Conservation (phyloP, 306 rosid species). For the Notholithocarpus densiflorus region DNA sequence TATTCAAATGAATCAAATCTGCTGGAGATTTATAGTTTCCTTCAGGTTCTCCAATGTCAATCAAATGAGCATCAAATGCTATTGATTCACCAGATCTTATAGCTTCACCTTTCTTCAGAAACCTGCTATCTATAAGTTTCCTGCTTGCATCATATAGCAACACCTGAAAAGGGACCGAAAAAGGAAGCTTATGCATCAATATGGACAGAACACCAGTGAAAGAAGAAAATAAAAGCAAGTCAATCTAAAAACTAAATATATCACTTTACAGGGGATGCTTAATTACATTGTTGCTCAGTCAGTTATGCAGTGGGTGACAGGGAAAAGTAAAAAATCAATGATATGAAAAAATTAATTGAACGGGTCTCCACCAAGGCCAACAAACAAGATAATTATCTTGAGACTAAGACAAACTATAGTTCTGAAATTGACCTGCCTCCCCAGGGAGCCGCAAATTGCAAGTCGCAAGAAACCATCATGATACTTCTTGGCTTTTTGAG, state of each 20-base stretch:
- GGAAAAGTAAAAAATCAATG: slow-evolving; percentile 8
- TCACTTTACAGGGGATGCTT: slow-evolving; percentile 3
- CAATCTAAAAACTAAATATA: background rate
- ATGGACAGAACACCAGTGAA: background rate
- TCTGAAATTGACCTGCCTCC: slow-evolving; percentile 54
- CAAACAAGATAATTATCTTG: background rate
- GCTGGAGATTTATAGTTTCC: slow-evolving; percentile 33
- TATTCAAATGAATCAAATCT: slow-evolving; percentile 34
- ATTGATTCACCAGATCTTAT: slow-evolving; percentile 50
- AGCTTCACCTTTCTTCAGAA: slow-evolving; percentile 57
- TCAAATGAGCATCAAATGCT: slow-evolving; percentile 58
- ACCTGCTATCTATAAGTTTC: slow-evolving; percentile 53
- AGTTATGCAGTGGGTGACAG: slow-evolving; percentile 17
- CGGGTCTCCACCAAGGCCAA: background rate
- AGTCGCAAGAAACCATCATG: slow-evolving; percentile 66
- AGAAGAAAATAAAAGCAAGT: background rate
- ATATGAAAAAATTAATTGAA: background rate
- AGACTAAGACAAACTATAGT: slow-evolving; percentile 8
- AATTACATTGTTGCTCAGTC: background rate
- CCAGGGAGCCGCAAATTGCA: slow-evolving; percentile 44
- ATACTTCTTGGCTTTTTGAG: slow-evolving; percentile 65
- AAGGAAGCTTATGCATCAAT: slow-evolving; percentile 6
- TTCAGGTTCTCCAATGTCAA: slow-evolving; percentile 60
- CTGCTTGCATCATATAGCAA: slow-evolving; percentile 57
- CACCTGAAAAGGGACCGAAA: slow-evolving; percentile 39